Evolutionary conservation across 352 stramenopile genomes (phyloP).

Genomic region (Poterioochromonas sp.): DNA sequence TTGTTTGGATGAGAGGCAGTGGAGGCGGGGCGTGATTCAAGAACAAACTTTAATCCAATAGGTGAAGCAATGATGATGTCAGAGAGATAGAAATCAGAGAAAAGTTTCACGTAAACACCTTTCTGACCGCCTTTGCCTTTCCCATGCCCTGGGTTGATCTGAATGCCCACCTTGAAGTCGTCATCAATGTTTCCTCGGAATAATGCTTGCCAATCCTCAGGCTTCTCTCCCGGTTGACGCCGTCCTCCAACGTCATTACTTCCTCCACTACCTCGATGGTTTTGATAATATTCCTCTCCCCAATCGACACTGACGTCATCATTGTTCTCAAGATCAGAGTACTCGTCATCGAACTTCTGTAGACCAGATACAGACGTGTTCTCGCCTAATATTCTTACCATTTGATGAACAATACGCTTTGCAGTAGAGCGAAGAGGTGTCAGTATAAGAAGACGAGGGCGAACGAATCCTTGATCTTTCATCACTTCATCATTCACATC

Average conservation of each 20-base stretch:
- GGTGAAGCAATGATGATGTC: constrained; percentile 74
- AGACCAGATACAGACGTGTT: constrained; percentile 36
- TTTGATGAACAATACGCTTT: constrained; percentile 50
- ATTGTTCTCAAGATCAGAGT: constrained; percentile 43
- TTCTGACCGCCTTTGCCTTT: constrained; percentile 29
- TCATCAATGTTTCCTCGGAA: constrained; percentile 59
- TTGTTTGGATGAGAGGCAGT: constrained; percentile 35
- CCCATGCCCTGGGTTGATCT: constrained; percentile 44
- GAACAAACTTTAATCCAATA: constrained; percentile 60
- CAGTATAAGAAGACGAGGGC: constrained; percentile 57
- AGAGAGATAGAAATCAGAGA: constrained; percentile 65
- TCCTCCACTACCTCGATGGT: neutral
- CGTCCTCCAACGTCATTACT: neutral
- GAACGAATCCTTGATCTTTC: constrained; percentile 61
- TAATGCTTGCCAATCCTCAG: constrained; percentile 41
- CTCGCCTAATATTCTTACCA: constrained; percentile 47
- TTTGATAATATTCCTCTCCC: neutral
- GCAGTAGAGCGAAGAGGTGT: constrained; percentile 54
- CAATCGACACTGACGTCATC: constrained; percentile 33
- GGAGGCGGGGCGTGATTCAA: constrained; percentile 44
- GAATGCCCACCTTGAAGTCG: constrained; percentile 59
- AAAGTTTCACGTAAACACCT: constrained; percentile 51
- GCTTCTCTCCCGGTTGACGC: constrained; percentile 31
- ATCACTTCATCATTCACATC: constrained; percentile 42
- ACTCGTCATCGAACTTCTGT: constrained; percentile 55